Conservation (phyloP, 2,329 filamentous ascomycete genomes). For the Cadophora luteo-olivacea region DNA sequence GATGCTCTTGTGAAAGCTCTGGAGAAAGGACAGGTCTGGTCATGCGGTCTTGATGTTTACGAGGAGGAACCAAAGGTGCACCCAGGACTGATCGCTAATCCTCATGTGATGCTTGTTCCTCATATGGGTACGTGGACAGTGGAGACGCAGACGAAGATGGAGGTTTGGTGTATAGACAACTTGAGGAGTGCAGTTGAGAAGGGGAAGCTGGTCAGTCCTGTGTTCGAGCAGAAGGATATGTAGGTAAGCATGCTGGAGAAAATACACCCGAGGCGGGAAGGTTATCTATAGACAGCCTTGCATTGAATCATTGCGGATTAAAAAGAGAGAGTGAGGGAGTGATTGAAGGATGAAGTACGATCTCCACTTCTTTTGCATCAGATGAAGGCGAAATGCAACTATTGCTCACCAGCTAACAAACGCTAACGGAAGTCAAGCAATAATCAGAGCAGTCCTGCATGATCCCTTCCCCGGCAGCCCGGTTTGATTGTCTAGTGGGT, state of each 20-base stretch:
- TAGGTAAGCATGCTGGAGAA: slow-evolving; percentile 23
- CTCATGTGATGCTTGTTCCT: slow-evolving; percentile 75
- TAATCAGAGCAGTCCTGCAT: not conserved
- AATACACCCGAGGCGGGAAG: not conserved
- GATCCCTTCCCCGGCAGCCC: too few relatives aligned
- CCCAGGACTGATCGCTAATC: slow-evolving; percentile 72
- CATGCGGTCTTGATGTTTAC: slow-evolving; percentile 80
- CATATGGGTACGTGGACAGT: slow-evolving; percentile 87
- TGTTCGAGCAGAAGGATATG: slow-evolving; percentile 71
- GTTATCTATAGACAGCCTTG: not conserved
- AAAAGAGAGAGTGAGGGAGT: not conserved
- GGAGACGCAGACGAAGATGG: slow-evolving; percentile 71
- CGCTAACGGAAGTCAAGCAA: not conserved
- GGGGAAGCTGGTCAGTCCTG: slow-evolving; percentile 69
- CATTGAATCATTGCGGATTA: not conserved
- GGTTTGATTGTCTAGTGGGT: too few relatives aligned
- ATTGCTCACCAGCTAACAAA: not conserved
- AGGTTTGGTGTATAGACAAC: slow-evolving; percentile 77
- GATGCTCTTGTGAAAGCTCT: slow-evolving; percentile 78
- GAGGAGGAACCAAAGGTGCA: slow-evolving; percentile 82
- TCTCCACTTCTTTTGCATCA: not conserved
- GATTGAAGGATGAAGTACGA: not conserved
- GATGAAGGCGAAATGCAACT: not conserved
- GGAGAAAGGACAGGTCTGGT: slow-evolving; percentile 71
- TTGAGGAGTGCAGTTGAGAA: slow-evolving; percentile 66